Evolutionary conservation across 768 basidiomycete genomes (phyloP).

Genomic region (Naganishia onofrii): DNA sequence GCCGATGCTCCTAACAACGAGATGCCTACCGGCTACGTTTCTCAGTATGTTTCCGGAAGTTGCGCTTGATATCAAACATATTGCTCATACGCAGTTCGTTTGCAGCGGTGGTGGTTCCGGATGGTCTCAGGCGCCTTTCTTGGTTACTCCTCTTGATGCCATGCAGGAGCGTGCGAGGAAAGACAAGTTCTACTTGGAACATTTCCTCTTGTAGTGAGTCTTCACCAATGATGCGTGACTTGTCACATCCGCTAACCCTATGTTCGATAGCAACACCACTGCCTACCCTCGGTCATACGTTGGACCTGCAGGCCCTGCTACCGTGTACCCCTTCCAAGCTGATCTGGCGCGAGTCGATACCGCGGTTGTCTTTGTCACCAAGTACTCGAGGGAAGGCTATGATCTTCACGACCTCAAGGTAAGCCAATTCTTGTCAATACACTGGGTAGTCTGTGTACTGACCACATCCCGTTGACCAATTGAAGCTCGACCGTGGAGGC

Average conservation of each 20-base stretch:
- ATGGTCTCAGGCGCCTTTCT: conserved; percentile 18
- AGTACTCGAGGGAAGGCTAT: conserved; percentile 76
- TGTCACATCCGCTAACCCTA: background rate
- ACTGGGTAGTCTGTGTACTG: background rate
- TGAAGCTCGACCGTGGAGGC: conserved; percentile 62
- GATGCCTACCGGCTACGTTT: conserved; percentile 21
- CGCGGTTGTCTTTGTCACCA: conserved; percentile 72
- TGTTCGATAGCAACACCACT: conserved; percentile 8
- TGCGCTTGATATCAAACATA: background rate
- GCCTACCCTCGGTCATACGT: background rate
- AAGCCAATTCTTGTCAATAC: background rate
- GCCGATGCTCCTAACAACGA: conserved; percentile 20
- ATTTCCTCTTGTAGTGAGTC: conserved; percentile 67
- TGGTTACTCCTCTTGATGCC: conserved; percentile 63
- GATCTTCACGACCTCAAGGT: conserved; percentile 63
- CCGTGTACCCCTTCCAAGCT: conserved; percentile 14
- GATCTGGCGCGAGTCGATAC: conserved; percentile 58
- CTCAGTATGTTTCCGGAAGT: background rate
- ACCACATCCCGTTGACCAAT: background rate
- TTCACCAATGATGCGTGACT: conserved; percentile 40
- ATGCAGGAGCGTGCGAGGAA: conserved; percentile 66
- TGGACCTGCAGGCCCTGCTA: background rate
- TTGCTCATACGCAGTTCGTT: background rate
- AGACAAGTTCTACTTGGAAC: conserved; percentile 66
- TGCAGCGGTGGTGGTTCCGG: conserved; percentile 19